phyloP scores from a whole-genome alignment of 176 grass and related monocot species.

The Aegilops speltoides region DNA sequence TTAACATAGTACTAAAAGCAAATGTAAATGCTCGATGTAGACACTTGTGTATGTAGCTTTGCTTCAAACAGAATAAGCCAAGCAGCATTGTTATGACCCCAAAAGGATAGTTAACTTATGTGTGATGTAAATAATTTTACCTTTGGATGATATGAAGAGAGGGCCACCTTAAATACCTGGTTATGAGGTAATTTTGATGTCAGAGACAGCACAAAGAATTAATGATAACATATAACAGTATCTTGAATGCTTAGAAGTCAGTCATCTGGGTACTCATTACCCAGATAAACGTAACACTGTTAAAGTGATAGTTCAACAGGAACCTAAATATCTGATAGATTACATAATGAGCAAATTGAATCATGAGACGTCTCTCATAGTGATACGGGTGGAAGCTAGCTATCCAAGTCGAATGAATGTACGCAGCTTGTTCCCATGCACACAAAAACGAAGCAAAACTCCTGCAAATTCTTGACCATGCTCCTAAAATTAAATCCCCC shows the following conservation, averaged over 20 bases:
- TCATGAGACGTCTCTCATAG: neutral
- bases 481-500: neutral
- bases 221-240: neutral
- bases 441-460: neutral
- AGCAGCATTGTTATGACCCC: neutral
- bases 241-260: neutral
- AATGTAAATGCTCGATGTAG: neutral
- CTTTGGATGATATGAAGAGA: slow-evolving; percentile 99
- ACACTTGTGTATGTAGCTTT: neutral
- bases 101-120: neutral
- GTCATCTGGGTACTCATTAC: neutral
- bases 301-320: neutral
- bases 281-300: neutral
- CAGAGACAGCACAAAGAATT: neutral
- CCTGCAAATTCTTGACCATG: neutral
- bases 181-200: slow-evolving; percentile 20
- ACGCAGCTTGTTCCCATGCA: neutral
- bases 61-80: neutral
- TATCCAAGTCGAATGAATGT: neutral
- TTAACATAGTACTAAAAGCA: neutral
- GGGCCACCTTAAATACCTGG: slow-evolving; percentile 97
- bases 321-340: neutral
- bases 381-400: neutral
- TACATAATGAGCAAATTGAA: neutral
- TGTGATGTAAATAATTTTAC: slow-evolving; percentile 38